Percentiles rank a stretch among this genome's conserved stretches.
These are phyloP conservation scores for Quercus ilex DNA, from an alignment of 306 rosid genomes.

Conservation along the genomic window DNA sequence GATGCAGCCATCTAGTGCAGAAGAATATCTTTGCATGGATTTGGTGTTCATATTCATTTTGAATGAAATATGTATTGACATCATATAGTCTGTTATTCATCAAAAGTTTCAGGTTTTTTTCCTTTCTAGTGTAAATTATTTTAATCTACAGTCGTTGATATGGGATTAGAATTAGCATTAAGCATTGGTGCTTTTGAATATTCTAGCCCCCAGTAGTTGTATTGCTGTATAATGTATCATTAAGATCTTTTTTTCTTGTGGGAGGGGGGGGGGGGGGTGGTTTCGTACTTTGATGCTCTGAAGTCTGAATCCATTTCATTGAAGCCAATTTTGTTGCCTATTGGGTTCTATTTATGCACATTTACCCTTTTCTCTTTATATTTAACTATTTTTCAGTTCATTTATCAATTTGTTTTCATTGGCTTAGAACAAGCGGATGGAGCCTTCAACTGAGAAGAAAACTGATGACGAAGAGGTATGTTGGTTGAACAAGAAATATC, in stretches of 20 bases:
- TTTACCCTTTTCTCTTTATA: neutral
- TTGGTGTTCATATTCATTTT: neutral
- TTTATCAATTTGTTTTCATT: slow-evolving; percentile 18
- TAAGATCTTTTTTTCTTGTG: neutral
- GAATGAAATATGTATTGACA: neutral
- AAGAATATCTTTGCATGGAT: neutral
- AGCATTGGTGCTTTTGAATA: neutral
- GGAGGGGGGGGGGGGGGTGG: neutral
- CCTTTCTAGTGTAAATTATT: neutral
- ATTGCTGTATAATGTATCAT: too few species aligned
- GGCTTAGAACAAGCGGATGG: slow-evolving; percentile 55
- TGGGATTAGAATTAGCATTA: neutral
- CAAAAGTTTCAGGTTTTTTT: neutral
- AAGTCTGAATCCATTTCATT: neutral
- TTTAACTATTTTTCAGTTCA: neutral
- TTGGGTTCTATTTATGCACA: slow-evolving; percentile 8
- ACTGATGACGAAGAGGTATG: slow-evolving; percentile 58
- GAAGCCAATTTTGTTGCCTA: neutral
- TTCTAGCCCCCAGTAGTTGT: neutral
- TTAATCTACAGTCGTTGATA: neutral
- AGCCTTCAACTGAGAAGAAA: slow-evolving; percentile 48
- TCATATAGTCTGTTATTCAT: too few species aligned
- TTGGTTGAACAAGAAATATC: slow-evolving; percentile 3
- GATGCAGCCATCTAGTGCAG: slow-evolving; percentile 10
- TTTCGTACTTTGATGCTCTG: too few species aligned